Conservation (phyloP, 768 basidiomycete genomes). For the Boletus tomentosulus region DNA sequence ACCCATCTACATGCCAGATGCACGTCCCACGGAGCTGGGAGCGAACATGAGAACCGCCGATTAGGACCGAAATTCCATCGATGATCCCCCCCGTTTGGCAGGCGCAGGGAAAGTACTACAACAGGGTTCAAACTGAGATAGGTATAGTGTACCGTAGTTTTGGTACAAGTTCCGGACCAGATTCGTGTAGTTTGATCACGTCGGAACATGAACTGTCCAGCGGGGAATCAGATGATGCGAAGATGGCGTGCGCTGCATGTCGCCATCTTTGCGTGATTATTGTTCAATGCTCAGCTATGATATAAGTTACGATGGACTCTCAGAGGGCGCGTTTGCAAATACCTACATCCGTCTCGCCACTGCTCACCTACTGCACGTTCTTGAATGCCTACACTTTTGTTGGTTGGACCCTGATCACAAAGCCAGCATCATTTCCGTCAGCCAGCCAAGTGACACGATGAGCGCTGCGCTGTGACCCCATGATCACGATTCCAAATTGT, state of each 20-base stretch:
- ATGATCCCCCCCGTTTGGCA: too few relatives aligned
- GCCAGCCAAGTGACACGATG: neutral
- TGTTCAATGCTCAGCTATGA: neutral
- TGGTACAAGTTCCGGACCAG: neutral
- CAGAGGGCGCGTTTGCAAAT: neutral
- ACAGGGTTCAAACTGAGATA: neutral
- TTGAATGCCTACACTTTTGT: neutral
- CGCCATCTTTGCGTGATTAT: slow-evolving; percentile 11
- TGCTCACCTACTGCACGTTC: neutral
- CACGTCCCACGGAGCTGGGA: neutral
- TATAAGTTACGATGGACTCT: neutral
- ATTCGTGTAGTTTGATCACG: neutral
- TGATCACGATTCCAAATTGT: neutral
- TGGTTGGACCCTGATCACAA: neutral
- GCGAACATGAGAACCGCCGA: neutral
- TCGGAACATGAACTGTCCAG: neutral
- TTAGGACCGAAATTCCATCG: neutral
- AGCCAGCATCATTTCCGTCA: neutral
- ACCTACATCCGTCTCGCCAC: neutral
- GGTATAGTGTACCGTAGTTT: neutral
- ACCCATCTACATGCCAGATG: too few relatives aligned
- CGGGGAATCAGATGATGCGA: too few relatives aligned
- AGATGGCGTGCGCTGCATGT: neutral
- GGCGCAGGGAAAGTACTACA: neutral
- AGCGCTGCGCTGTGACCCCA: neutral